A percentile compares a stretch with the other conserved stretches of the same genome.
phyloP scores from a whole-genome alignment of 2,329 filamentous ascomycete species.

The Volutella citrinella region DNA sequence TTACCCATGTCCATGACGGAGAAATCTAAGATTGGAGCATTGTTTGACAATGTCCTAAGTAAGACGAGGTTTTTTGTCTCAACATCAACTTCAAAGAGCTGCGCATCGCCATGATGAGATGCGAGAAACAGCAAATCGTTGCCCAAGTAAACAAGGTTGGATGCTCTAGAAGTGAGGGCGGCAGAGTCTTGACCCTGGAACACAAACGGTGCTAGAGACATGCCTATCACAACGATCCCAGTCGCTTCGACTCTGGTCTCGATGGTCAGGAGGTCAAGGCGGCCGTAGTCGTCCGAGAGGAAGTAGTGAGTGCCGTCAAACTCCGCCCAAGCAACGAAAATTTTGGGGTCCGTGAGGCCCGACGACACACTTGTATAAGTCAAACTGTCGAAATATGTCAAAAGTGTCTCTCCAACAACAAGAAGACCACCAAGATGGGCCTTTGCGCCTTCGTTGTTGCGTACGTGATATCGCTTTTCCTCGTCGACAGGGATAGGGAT shows the following conservation, averaged over 20 bases:
- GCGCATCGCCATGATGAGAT: conserved; percentile 90
- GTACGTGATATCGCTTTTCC: conserved; percentile 58
- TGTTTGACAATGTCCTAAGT: conserved; percentile 69
- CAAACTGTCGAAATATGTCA: conserved; percentile 82
- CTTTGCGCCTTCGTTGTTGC: conserved; percentile 49
- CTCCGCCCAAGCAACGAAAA: conserved; percentile 89
- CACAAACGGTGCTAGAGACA: conserved; percentile 57
- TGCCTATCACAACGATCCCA: conserved; percentile 65
- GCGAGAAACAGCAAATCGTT: conserved; percentile 76
- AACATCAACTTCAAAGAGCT: conserved; percentile 63
- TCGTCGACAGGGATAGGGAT: conserved; percentile 60
- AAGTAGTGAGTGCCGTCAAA: conserved; percentile 80
- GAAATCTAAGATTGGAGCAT: conserved; percentile 91
- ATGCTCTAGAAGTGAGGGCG: conserved; percentile 66
- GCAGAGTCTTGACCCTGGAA: conserved; percentile 26
- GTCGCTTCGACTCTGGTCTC: conserved; percentile 62
- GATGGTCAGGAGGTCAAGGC: conserved; percentile 80
- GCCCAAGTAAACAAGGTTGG: conserved; percentile 74
- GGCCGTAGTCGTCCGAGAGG: conserved; percentile 89
- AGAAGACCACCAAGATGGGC: conserved; percentile 68
- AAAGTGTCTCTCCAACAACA: conserved; percentile 73
- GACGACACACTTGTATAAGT: conserved; percentile 65
- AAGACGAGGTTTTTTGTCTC: conserved; percentile 51
- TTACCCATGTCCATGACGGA: conserved; percentile 95
- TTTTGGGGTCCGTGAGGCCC: conserved; percentile 67